Evolutionary conservation across 305 asterid species (phyloP), one percentile per base, ranked within the genome.

Genomic region (Stenogyne calaminthoides): DNA sequence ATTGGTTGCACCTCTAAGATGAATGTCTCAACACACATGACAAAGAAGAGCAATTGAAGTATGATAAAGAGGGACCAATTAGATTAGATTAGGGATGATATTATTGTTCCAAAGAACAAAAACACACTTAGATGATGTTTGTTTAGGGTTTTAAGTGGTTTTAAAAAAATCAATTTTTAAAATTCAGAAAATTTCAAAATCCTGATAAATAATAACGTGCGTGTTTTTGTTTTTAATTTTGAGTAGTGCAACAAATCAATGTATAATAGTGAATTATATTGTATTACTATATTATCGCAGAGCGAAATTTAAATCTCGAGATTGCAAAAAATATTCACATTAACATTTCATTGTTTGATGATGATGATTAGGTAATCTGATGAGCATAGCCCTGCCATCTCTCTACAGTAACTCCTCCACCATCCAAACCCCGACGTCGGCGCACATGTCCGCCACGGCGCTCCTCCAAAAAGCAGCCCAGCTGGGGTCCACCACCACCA

Each of bases 401-500:
- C 84, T 85, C 7, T 88, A 84, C 85, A 88, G 88, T 84, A 58
- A 72, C 29, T 69, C 96, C 6, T 75, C 77, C 20, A 70, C 78
- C 65, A 72, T 64, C n/a, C 88, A 80, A 27, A 78, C 19, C 36
- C 71, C 51, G 4, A 22, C 46, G 10, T 36, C 80, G 0, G 74
- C 88, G 4, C 88, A 85, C 56, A 83, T 90, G 94, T 92, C 98
- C 0, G 98, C 98, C 2, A 92, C 98, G 0, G 96, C 96, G 0
- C 84, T 92, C 10, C 96, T 92, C 34, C 98, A 92, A 22, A 86
- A 90, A 72, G 98, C 98, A 0, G 92, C 95, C 6, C 91, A 88
- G 34, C 54, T 88, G 72, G 96, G 98, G 40, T 90, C 96, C 5
- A 74, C 82, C 70, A 73, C 90, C 3, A 81, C 84, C 81, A 80